A percentile compares a stretch with the other conserved stretches of the same genome.
phyloP scores from a whole-genome alignment of 495 filamentous ascomycete genomes.

The Pyrenula aspistea region DNA sequence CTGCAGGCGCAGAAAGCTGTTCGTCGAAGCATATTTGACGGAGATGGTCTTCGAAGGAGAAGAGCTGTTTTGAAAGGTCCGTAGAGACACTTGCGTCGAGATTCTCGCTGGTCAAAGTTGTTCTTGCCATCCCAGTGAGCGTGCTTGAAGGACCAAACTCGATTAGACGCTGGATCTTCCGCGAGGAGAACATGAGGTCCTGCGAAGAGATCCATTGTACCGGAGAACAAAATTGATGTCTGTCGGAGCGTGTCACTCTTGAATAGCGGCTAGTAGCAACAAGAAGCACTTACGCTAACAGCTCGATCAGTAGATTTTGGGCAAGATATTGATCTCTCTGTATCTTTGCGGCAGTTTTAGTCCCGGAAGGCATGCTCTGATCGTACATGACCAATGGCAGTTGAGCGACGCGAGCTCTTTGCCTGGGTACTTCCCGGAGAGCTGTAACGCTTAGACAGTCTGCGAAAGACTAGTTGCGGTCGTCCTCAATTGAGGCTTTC shows the following conservation, averaged over 20 bases:
- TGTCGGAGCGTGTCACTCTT: neutral
- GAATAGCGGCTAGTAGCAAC: neutral
- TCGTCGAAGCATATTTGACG: neutral
- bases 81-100: neutral
- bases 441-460: too few species aligned
- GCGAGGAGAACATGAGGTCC: constrained; percentile 6
- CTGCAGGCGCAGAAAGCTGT: neutral
- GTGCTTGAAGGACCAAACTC: constrained; percentile 6
- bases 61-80: neutral
- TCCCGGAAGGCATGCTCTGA: neutral
- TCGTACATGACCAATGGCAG: neutral
- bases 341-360: neutral
- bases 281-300: neutral
- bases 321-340: neutral
- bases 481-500: too few species aligned
- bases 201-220: constrained; percentile 1
- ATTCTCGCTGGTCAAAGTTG: constrained; percentile 1
- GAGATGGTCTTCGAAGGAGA: neutral
- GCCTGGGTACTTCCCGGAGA: too few species aligned
- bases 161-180: constrained; percentile 4
- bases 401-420: too few species aligned
- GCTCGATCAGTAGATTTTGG: neutral
- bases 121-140: constrained; percentile 4
- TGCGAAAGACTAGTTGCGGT: too few species aligned
- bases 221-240: neutral